Evolutionary conservation across 225 moss, liverwort and hornwort species (phyloP).

Genomic region (Marchantia polymorpha): DNA sequence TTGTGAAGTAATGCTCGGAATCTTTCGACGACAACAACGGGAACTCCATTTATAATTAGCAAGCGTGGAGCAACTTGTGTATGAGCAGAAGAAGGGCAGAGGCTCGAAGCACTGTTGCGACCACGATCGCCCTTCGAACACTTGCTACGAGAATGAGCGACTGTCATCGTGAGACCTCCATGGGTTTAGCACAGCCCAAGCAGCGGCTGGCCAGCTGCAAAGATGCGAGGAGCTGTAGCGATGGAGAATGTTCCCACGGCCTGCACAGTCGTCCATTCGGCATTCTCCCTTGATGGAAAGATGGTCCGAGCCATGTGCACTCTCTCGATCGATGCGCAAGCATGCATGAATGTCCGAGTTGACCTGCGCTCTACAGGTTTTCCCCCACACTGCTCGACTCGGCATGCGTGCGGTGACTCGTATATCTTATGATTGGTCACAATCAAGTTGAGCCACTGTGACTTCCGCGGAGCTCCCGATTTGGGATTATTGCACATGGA

Average conservation of each 20-base stretch:
- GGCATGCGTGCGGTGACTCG: neutral
- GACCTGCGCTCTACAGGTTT: neutral
- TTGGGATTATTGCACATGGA: too few species aligned
- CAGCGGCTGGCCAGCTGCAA: constrained; percentile 5
- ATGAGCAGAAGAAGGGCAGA: neutral
- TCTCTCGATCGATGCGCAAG: neutral
- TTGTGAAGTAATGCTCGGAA: neutral
- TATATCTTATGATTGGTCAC: neutral
- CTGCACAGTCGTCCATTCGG: too few species aligned
- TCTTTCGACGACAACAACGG: neutral
- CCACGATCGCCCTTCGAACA: constrained; percentile 7
- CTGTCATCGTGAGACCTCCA: constrained; percentile 1
- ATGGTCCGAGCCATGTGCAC: neutral
- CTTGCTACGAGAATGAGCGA: neutral
- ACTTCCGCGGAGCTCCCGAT: neutral
- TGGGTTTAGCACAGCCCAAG: neutral
- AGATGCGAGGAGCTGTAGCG: constrained; percentile 3
- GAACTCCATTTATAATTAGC: neutral
- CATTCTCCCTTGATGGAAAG: too few species aligned
- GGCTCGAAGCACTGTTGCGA: neutral
- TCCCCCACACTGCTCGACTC: neutral
- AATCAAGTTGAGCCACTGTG: neutral
- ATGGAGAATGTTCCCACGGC: constrained; percentile 4
- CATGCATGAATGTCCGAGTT: neutral
- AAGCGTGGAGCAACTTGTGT: neutral